Evolutionary conservation across 331 rosid species (phyloP).

Genomic region (Rhamnella rubrinervis): DNA sequence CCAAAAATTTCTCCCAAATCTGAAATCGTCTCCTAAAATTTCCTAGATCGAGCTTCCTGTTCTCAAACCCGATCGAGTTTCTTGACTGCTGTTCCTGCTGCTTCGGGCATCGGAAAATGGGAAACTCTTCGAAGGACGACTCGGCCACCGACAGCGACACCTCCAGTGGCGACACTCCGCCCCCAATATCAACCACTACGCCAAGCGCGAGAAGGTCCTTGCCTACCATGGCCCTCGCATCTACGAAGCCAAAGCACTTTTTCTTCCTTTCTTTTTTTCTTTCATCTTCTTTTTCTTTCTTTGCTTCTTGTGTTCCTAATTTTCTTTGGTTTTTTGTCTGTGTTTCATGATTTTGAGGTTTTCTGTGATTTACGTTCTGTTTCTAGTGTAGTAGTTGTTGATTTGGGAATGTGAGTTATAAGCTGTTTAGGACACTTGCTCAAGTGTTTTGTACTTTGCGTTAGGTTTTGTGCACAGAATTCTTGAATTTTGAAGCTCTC

Average conservation of each 20-base stretch:
- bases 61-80: no score
- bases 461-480: background rate
- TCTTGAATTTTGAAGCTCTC: background rate
- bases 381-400: background rate
- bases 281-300: background rate
- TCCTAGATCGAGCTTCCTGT: no score
- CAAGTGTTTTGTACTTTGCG: background rate
- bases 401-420: background rate
- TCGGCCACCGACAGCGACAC: slow-evolving; percentile 67
- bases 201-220: slow-evolving; percentile 81
- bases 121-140: slow-evolving; percentile 67
- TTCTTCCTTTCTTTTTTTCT: background rate
- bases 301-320: background rate
- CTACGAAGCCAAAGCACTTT: slow-evolving; percentile 85
- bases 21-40: no score
- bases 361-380: background rate
- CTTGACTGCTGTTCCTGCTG: no score
- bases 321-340: background rate
- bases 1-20: no score
- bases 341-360: background rate
- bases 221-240: slow-evolving; percentile 91
- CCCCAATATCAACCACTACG: slow-evolving; percentile 45
- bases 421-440: background rate
- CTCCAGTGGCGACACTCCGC: slow-evolving; percentile 62
- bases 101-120: slow-evolving; percentile 38